Percentiles rank a stretch among this genome's conserved stretches.
Conservation (phyloP, 2,329 filamentous ascomycete genomes). For the Sporothrix curviconia region DNA sequence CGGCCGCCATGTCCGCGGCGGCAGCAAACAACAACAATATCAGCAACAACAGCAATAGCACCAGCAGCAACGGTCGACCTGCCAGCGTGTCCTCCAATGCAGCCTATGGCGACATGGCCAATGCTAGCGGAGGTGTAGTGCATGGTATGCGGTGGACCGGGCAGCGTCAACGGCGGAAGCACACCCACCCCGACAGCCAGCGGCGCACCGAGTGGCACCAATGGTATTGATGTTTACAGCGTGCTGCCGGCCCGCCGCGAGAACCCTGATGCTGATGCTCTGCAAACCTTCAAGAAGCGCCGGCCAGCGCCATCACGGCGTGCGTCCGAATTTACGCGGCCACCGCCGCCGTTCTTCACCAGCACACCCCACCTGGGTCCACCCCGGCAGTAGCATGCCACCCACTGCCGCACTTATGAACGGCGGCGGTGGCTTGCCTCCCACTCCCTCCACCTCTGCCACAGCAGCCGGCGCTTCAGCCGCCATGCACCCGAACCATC, state of each 20-base stretch:
- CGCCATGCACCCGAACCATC: not conserved
- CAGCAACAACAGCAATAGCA: not conserved
- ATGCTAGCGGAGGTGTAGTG: not conserved
- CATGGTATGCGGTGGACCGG: not conserved
- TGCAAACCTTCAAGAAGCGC: slow-evolving; percentile 26
- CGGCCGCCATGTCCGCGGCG: slow-evolving; percentile 5
- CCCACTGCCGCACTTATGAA: slow-evolving; percentile 1
- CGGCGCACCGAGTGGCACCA: slow-evolving; percentile 9
- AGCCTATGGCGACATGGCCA: not conserved
- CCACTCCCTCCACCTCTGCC: not conserved
- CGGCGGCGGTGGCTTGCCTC: not conserved
- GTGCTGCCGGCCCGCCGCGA: slow-evolving; percentile 28
- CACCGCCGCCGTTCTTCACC: slow-evolving; percentile 26
- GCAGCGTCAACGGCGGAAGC: not conserved
- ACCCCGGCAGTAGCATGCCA: not conserved
- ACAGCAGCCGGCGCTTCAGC: not conserved
- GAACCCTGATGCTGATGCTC: slow-evolving; percentile 23
- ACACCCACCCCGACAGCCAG: not conserved
- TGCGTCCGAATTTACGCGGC: slow-evolving; percentile 28
- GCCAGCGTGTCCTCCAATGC: not conserved
- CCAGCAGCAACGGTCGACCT: not conserved
- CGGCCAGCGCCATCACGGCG: slow-evolving; percentile 25
- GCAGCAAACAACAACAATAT: not conserved
- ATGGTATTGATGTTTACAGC: slow-evolving; percentile 20
- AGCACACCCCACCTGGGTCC: slow-evolving; percentile 19